Percentiles rank a stretch among this genome's conserved stretches.
Evolutionary conservation across 2,329 filamentous ascomycete genomes (phyloP).

Genomic region (Fonsecaea multimorphosa): DNA sequence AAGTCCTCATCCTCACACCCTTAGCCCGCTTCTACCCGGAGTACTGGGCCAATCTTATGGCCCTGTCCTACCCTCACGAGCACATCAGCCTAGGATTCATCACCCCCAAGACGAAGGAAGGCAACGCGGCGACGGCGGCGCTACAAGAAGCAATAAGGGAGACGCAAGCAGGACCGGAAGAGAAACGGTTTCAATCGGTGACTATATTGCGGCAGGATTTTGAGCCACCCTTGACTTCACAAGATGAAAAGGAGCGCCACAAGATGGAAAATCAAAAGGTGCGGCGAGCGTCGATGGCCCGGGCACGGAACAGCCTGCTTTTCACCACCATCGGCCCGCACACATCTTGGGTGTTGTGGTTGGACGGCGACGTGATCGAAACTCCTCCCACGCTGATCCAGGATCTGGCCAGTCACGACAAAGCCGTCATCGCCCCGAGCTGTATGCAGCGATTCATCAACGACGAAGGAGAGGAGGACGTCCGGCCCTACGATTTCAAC

Average conservation of each 20-base stretch:
- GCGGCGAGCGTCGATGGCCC: slow-evolving; percentile 86
- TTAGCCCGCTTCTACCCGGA: slow-evolving; percentile 90
- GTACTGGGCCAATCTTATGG: slow-evolving; percentile 93
- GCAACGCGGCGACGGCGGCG: slow-evolving; percentile 81
- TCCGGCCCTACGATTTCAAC: slow-evolving; percentile 95
- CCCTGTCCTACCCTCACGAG: slow-evolving; percentile 86
- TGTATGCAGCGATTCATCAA: slow-evolving; percentile 90
- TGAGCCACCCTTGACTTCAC: slow-evolving; percentile 77
- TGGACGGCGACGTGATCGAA: slow-evolving; percentile 91
- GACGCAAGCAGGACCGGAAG: slow-evolving; percentile 81
- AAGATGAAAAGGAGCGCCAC: slow-evolving; percentile 87
- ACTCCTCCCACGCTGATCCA: slow-evolving; percentile 84
- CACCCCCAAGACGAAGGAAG: slow-evolving; percentile 89
- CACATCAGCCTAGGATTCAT: slow-evolving; percentile 96
- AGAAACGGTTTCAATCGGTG: slow-evolving; percentile 86
- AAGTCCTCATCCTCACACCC: slow-evolving; percentile 88
- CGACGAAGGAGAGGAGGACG: slow-evolving; percentile 69
- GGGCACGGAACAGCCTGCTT: slow-evolving; percentile 88
- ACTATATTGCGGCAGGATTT: slow-evolving; percentile 96
- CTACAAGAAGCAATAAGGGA: slow-evolving; percentile 84
- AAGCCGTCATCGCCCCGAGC: slow-evolving; percentile 91
- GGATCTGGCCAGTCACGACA: slow-evolving; percentile 84
- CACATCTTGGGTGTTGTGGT: slow-evolving; percentile 96
- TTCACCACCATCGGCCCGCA: slow-evolving; percentile 92
- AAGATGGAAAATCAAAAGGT: slow-evolving; percentile 89